Evolutionary conservation across 1,139 yeast species (phyloP), one percentile per base, ranked within the genome.

Genomic region (Protomyces macrosporus): DNA sequence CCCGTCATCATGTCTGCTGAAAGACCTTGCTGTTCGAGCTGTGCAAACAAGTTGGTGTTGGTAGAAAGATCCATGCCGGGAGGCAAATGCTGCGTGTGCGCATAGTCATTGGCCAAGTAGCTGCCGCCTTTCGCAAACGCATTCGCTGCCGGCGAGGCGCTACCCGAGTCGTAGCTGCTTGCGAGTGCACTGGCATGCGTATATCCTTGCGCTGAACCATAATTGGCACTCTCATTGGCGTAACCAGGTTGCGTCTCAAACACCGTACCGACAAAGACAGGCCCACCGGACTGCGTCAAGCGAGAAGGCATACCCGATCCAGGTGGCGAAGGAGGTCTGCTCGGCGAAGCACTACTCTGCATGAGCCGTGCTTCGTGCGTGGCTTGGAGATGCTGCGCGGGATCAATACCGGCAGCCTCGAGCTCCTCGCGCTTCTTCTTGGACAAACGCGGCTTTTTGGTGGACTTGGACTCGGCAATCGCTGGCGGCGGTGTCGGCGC

Each of bases 401-500:
- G 62, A 33, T n/a, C 42, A 35, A 52, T 60, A 6, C 57, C 65
- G 7, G 40, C 53, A 16, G 62, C 64, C 34, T 63, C 68, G 51
- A 66, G 61, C 32, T 65, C 59, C 50, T 63, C 67, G 34, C 65
- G 55, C 50, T 65, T 67, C 53, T 52, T 57, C 61, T 67, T 68
- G 37, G 66, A 60, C 33, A 57, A 64, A 2, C 69, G 67, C 7
- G 67, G 68, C 57, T 68, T 68, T 39, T 68, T 64, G 32, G 64
- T 62, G 7, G 69, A 66, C 39, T 60, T 65, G 7, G 66, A 55
- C 51, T 64, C 67, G 63, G 66, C 70, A 35, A 68, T 67, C 50
- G 51, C 52, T 6, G 65, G 69, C 33, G 69, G 69, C 12, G 69
- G 68, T 6, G 37, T 39, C 10, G 63, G 67, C 9, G 60, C 62